These are phyloP conservation scores for Teunomyces panamensis DNA, from an alignment of 805 yeast genomes.

Conservation along the genomic window DNA sequence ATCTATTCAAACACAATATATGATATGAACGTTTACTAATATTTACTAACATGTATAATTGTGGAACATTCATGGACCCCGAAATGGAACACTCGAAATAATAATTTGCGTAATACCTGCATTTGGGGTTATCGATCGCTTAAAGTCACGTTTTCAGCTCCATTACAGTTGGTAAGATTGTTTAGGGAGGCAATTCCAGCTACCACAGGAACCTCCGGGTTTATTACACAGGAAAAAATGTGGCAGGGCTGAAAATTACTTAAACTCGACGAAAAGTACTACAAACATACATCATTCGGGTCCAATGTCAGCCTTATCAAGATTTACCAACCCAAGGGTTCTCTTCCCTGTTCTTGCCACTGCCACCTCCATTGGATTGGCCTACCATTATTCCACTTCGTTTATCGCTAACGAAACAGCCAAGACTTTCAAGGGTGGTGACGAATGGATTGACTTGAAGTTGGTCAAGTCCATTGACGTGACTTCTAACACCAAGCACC, in stretches of 20 bases:
- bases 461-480: constrained; percentile 43
- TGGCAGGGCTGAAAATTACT: constrained; percentile 3
- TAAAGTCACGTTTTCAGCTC: neutral
- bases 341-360: constrained; percentile 29
- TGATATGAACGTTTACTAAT: no score
- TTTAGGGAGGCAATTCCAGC: neutral
- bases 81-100: no score
- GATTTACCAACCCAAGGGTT: constrained; percentile 24
- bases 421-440: constrained; percentile 58
- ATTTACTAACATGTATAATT: no score
- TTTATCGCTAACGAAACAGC: constrained; percentile 34
- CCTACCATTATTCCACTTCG: constrained; percentile 20
- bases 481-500: constrained; percentile 63
- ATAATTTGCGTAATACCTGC: no score
- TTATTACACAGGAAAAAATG: neutral
- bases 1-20: no score
- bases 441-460: constrained; percentile 71
- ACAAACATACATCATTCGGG: neutral
- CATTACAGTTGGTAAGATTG: neutral
- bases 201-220: neutral
- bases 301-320: constrained; percentile 13
- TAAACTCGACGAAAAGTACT: neutral
- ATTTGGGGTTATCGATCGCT: no score
- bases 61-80: no score
- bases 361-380: constrained; percentile 34